phyloP scores from a whole-genome alignment of 805 yeast species.

The Myxozyma sirexii region DNA sequence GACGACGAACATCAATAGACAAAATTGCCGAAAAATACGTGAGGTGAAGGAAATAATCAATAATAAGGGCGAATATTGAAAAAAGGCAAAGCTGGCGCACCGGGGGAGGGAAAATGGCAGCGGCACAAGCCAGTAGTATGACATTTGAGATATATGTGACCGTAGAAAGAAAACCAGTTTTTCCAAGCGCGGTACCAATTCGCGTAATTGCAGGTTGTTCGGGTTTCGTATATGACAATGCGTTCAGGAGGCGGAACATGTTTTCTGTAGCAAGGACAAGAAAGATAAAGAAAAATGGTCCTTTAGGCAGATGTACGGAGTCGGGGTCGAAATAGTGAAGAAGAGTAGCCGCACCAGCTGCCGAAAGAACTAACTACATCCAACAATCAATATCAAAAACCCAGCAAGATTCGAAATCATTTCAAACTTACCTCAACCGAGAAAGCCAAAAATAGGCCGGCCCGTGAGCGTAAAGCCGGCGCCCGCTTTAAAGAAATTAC shows the following conservation, averaged over 20 bases:
- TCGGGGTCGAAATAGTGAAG: constrained; percentile 11
- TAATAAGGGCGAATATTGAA: constrained; percentile 51
- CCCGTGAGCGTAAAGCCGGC: constrained; percentile 49
- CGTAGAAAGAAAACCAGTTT: constrained; percentile 47
- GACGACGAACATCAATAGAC: constrained; percentile 65
- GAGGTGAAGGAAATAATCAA: constrained; percentile 63
- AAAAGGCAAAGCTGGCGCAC: constrained; percentile 48
- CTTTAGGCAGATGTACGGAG: constrained; percentile 34
- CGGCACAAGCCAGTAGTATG: constrained; percentile 37
- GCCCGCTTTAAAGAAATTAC: constrained; percentile 46
- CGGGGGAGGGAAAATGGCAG: constrained; percentile 10
- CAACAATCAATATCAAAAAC: neutral
- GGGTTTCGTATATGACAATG: constrained; percentile 48
- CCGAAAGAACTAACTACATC: constrained; percentile 17
- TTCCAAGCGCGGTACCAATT: constrained; percentile 45
- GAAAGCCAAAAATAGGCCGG: constrained; percentile 50
- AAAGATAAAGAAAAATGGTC: constrained; percentile 48
- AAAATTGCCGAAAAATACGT: constrained; percentile 68
- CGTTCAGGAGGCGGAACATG: constrained; percentile 50
- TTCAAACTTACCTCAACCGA: constrained; percentile 42
- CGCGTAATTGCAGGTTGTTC: constrained; percentile 49
- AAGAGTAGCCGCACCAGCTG: constrained; percentile 22
- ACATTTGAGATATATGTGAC: constrained; percentile 43
- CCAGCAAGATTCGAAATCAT: neutral
- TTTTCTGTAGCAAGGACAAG: constrained; percentile 52